These are phyloP conservation scores for Psilocybe subaeruginosa DNA, from an alignment of 768 basidiomycete genomes.

Conservation along the genomic window DNA sequence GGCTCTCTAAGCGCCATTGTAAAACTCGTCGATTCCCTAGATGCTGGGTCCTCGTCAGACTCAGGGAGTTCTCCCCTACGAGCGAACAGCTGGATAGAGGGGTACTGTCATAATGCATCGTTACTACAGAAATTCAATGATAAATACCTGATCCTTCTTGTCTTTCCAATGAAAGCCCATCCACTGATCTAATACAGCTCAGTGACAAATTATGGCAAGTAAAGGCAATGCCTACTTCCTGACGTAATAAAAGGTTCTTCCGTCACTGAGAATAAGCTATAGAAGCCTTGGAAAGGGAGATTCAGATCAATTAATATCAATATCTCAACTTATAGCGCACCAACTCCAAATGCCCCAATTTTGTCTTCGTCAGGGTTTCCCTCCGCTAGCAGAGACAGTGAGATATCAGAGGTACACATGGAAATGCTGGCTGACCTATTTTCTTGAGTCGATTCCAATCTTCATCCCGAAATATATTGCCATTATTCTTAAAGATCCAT, in stretches of 20 bases:
- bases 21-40: constrained; percentile 79
- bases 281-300: constrained; percentile 39
- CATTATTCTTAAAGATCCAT: constrained; percentile 91
- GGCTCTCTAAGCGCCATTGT: constrained; percentile 87
- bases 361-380: constrained; percentile 95
- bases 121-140: not conserved
- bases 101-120: not conserved
- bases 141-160: constrained; percentile 77
- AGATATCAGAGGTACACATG: not conserved
- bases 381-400: constrained; percentile 54
- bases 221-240: constrained; percentile 50
- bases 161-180: constrained; percentile 98
- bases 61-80: constrained; percentile 71
- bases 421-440: constrained; percentile 57
- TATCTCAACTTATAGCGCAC: constrained; percentile 34
- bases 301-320: not conserved
- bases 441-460: constrained; percentile 92
- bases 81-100: constrained; percentile 67
- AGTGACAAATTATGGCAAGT: constrained; percentile 21
- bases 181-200: constrained; percentile 62
- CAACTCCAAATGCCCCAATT: constrained; percentile 95
- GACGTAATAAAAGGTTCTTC: constrained; percentile 85
- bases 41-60: constrained; percentile 25
- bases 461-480: constrained; percentile 77
- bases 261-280: constrained; percentile 81